Conservation (phyloP, 805 yeast species). For the Barnettozyma californica region DNA sequence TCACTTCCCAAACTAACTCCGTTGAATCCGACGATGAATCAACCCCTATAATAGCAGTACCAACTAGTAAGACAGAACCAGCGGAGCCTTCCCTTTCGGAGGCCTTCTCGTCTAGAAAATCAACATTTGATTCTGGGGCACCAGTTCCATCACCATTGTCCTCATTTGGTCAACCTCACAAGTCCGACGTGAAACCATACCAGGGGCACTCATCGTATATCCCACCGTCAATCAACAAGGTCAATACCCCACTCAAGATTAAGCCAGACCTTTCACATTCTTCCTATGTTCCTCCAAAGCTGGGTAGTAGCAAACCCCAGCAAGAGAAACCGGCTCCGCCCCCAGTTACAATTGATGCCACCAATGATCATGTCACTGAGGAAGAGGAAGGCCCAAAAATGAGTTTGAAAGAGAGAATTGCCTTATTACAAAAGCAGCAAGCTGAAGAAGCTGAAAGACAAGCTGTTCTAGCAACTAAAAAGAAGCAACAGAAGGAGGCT, state of each 20-base stretch:
- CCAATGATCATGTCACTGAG: constrained; percentile 27
- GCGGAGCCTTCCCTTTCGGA: constrained; percentile 4
- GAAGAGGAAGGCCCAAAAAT: constrained; percentile 65
- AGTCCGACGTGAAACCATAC: constrained; percentile 12
- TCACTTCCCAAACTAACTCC: constrained; percentile 9
- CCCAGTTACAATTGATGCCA: constrained; percentile 29
- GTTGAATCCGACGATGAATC: neutral
- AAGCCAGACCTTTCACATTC: constrained; percentile 18
- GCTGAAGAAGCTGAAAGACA: constrained; percentile 73
- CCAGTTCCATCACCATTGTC: constrained; percentile 6
- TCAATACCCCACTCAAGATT: neutral
- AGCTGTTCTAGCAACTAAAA: constrained; percentile 52
- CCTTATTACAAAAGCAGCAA: constrained; percentile 74
- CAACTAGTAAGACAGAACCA: neutral
- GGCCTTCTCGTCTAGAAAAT: constrained; percentile 8
- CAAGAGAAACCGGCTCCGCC: constrained; percentile 11
- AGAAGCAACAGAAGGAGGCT: constrained; percentile 43
- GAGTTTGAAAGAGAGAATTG: constrained; percentile 83
- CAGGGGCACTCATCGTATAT: constrained; percentile 26
- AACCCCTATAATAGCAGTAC: neutral
- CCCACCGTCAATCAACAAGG: constrained; percentile 23
- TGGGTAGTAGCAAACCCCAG: constrained; percentile 9
- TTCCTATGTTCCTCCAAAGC: constrained; percentile 24
- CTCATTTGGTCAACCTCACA: constrained; percentile 3
- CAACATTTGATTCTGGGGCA: constrained; percentile 12